Base-by-base conservation (phyloP, 192 early-diverging fungal genomes). In the Podila epicladia region DNA sequence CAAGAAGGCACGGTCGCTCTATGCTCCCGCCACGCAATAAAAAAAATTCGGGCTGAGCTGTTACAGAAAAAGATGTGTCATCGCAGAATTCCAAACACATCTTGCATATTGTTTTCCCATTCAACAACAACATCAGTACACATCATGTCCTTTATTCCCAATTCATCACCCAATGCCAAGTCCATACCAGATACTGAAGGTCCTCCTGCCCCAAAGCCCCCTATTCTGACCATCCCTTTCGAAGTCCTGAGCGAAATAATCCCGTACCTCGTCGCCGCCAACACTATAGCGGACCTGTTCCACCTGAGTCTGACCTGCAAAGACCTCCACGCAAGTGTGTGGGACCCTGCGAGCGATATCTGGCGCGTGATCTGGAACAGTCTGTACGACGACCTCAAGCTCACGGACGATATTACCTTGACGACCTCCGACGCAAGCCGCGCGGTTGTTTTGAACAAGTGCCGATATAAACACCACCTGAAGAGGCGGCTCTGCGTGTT, bases 1-100 rank as follows among this genome's bases (percentile, higher is more conserved):
- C 45, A 79, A 79, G 45, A 63, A 66, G 15, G 24, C 72, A 12
- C 72, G 72, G 58, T 79, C 76, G 0, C 48, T 79, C 13, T 45
- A 45, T 17, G 12, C 13, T 45, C 41, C 41, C 3, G 41, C 41
- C 2, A 15, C 41, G 8, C 15, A 45, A 17, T 45, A 45, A 45
- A 37, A 1, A 1, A 37, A 45, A 1, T 45, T 45, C 41, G 41
- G 41, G 41, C 41, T 45, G 41, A 45, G 41, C 41, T 17, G 41
- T 17, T 45, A 45, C 41, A 15, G 15, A 45, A 45, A 45, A 3
- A 15, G 0, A 45, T 1, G 9, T 41, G 41, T 41, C 41, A 41
- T 12, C 41, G 12, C 41, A 45, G 17, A 45, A 45, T 45, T 45
- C 41, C 41, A 3, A 41, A 5, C 38, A 9, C 38, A n/a, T 2